Conservation (phyloP, 371 early-diverging fungal species). For the Mortierella sp. region DNA sequence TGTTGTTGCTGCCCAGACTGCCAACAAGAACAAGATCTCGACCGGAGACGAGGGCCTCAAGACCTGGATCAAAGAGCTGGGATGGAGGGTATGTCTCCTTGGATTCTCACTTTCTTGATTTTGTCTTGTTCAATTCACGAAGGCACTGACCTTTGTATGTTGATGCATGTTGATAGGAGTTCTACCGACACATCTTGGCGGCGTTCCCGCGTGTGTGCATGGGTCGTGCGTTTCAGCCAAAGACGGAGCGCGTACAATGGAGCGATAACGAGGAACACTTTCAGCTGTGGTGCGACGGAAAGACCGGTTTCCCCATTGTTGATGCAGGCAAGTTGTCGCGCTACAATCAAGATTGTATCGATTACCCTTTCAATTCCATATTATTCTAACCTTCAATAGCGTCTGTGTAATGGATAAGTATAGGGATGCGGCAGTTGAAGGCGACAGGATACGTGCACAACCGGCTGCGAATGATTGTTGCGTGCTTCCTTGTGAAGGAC, state of each 20-base stretch:
- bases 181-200: constrained; percentile 71
- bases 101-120: neutral
- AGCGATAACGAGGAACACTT: constrained; percentile 53
- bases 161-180: constrained; percentile 57
- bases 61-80: constrained; percentile 62
- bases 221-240: constrained; percentile 68
- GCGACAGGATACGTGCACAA: constrained; percentile 77
- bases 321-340: constrained; percentile 76
- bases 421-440: constrained; percentile 67
- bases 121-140: too few species aligned
- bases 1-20: constrained; percentile 56
- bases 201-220: constrained; percentile 72
- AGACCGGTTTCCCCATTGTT: constrained; percentile 79
- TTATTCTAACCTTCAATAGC: too few species aligned
- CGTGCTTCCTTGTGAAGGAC: constrained; percentile 78
- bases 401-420: too few species aligned
- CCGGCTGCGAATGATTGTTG: constrained; percentile 73
- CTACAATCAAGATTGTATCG: too few species aligned
- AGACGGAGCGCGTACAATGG: constrained; percentile 61
- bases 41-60: constrained; percentile 62
- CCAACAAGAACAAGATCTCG: constrained; percentile 60
- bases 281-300: constrained; percentile 70
- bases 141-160: neutral
- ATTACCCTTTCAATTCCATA: too few species aligned
- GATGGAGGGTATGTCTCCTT: constrained; percentile 64